A percentile compares a stretch with the other conserved stretches of the same genome.
Conservation (phyloP, 1,284 basidiomycete genomes). For the Xerocomus amazonicus region DNA sequence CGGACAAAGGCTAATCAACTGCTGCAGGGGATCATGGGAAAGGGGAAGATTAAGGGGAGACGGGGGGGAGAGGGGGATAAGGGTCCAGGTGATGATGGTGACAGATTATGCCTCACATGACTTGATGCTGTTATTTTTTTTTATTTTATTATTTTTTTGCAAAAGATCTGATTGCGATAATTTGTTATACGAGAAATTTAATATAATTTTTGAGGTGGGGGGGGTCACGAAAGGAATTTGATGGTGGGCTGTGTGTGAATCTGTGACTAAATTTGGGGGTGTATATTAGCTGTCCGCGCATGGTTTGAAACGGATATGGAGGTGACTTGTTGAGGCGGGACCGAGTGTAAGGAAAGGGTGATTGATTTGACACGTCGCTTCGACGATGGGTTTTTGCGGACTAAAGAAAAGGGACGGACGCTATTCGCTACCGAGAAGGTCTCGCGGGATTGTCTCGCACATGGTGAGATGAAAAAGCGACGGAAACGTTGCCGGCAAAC, state of each 20-base stretch:
- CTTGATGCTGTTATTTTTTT: conserved; percentile 11
- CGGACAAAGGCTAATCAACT: conserved; percentile 73
- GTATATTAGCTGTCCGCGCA: too few relatives aligned
- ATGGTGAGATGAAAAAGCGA: neutral
- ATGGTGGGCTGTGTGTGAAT: too few relatives aligned
- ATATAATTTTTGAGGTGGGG: conserved; percentile 10
- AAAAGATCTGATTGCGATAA: too few relatives aligned
- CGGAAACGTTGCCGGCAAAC: conserved; percentile 27
- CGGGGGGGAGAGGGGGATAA: too few relatives aligned
- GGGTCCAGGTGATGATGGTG: conserved; percentile 3
- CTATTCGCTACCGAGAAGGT: conserved; percentile 39
- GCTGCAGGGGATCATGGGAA: conserved; percentile 54
- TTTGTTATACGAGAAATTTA: too few relatives aligned
- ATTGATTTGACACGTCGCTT: conserved; percentile 8
- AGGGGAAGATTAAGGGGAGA: conserved; percentile 33
- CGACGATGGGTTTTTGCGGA: conserved; percentile 16
- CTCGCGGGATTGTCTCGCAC: conserved; percentile 29
- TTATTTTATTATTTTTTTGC: too few relatives aligned
- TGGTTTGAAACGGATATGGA: neutral
- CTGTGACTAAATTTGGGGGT: too few relatives aligned
- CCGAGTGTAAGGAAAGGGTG: conserved; percentile 4
- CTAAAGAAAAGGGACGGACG: conserved; percentile 15
- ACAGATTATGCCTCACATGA: conserved; percentile 35
- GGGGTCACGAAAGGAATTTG: neutral
- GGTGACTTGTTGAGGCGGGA: conserved; percentile 7